Evolutionary conservation across 75 land plant genomes (phyloP).

Genomic region (Pinus taeda): DNA sequence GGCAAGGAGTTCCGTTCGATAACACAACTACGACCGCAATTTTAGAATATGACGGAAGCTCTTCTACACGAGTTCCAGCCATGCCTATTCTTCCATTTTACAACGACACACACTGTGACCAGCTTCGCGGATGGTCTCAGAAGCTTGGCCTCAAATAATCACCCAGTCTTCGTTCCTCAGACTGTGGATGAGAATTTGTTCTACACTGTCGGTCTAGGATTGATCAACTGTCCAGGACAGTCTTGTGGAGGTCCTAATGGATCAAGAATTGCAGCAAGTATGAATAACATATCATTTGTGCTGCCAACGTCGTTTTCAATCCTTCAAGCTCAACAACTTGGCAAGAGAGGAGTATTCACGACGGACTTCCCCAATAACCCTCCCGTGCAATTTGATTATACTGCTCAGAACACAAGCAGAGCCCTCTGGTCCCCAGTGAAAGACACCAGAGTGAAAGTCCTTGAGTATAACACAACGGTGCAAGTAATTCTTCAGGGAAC

Average conservation of each 20-base stretch:
- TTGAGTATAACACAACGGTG: conserved; percentile 39
- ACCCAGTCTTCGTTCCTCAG: conserved; percentile 29
- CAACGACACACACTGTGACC: conserved; percentile 51
- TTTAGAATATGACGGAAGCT: conserved; percentile 23
- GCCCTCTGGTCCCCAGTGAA: conserved; percentile 15
- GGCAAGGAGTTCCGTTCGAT: conserved; percentile 50
- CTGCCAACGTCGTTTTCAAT: conserved; percentile 23
- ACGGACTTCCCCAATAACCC: conserved; percentile 38
- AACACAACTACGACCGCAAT: conserved; percentile 76
- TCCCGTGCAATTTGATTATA: conserved; percentile 27
- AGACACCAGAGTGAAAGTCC: conserved; percentile 17
- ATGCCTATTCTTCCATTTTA: conserved; percentile 56
- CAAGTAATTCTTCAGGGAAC: conserved; percentile 69
- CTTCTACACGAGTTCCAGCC: not conserved
- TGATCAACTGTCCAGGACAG: conserved; percentile 16
- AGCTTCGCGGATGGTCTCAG: conserved; percentile 29
- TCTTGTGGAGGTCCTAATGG: conserved; percentile 29
- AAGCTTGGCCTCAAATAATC: conserved; percentile 19
- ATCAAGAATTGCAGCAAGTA: conserved; percentile 20
- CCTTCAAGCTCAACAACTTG: conserved; percentile 23
- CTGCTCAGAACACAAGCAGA: conserved; percentile 22
- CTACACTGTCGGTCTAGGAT: conserved; percentile 44
- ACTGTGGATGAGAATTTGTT: conserved; percentile 24
- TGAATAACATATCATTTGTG: conserved; percentile 28
- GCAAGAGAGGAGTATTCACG: conserved; percentile 32